phyloP scores from a whole-genome alignment of 345 rosid species.

The Aquilaria yunnanensis region DNA sequence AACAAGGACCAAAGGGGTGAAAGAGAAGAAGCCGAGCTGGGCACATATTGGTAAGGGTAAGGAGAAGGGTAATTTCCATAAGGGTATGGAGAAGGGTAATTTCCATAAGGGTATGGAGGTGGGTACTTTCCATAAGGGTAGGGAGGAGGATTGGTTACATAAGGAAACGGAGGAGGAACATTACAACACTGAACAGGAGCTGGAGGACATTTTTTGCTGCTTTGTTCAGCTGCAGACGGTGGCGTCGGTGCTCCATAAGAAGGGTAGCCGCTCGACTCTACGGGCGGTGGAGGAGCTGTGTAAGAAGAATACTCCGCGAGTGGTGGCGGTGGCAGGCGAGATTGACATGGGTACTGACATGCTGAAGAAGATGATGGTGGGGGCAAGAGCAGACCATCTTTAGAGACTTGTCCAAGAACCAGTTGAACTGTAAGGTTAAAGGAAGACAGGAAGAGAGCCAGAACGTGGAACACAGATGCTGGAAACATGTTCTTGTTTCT shows the following conservation, averaged over 20 bases:
- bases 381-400: slow-evolving; percentile 15
- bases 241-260: slow-evolving; percentile 20
- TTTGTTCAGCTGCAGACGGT: slow-evolving; percentile 10
- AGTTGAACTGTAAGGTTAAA: slow-evolving; percentile 8
- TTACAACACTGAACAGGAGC: slow-evolving; percentile 27
- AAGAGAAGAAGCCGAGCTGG: background rate
- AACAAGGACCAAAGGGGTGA: slow-evolving; percentile 9
- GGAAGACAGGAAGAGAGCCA: slow-evolving; percentile 15
- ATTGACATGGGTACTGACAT: slow-evolving; percentile 30
- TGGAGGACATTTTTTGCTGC: slow-evolving; percentile 19
- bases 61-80: slow-evolving; percentile 13
- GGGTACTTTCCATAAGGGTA: slow-evolving; percentile 14
- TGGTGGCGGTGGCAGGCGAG: slow-evolving; percentile 24
- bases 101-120: background rate
- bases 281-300: slow-evolving; percentile 11
- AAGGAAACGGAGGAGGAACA: slow-evolving; percentile 9
- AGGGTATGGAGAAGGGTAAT: slow-evolving; percentile 12
- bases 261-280: slow-evolving; percentile 9
- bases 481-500: slow-evolving; percentile 16
- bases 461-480: slow-evolving; percentile 5
- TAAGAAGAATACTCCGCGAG: slow-evolving; percentile 5
- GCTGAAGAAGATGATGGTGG: slow-evolving; percentile 5
- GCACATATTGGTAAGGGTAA: background rate
- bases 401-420: slow-evolving; percentile 17
- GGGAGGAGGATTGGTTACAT: slow-evolving; percentile 8